phyloP scores from a whole-genome alignment of 169 alveolate genomes.

The Sarcocystis neurona region DNA sequence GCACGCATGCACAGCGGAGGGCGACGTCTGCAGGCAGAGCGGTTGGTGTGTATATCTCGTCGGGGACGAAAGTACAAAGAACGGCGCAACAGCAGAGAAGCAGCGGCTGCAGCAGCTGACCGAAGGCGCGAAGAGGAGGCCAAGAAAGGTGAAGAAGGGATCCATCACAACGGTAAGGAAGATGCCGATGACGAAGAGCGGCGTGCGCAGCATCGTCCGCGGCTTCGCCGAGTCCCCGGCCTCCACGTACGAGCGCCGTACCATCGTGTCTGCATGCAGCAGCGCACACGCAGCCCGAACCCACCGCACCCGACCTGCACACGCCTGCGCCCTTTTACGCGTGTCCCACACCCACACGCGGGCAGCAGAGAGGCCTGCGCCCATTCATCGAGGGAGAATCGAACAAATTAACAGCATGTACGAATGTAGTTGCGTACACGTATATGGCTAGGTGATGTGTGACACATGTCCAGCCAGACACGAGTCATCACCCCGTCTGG shows the following conservation, averaged over 20 bases:
- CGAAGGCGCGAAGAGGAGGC: conserved; percentile 66
- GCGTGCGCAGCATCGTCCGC: conserved; percentile 15
- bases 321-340: no score
- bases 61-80: no score
- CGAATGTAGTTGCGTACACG: no score
- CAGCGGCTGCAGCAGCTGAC: conserved; percentile 2
- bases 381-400: no score
- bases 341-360: no score
- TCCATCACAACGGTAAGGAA: conserved; percentile 54
- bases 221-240: conserved; percentile 39
- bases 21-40: neutral
- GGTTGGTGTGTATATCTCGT: no score
- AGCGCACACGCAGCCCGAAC: conserved; percentile 1
- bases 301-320: no score
- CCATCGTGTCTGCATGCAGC: conserved; percentile 59
- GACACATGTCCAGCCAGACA: no score
- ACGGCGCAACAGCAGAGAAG: neutral
- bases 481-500: no score
- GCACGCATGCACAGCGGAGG: neutral
- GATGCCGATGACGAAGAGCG: conserved; percentile 59
- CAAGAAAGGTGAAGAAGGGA: conserved; percentile 48
- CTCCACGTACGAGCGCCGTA: conserved; percentile 38
- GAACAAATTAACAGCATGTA: no score
- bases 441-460: no score
- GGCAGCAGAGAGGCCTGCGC: no score